Base-by-base conservation (phyloP, 768 basidiomycete genomes). In the Termitomyces titanicus region DNA sequence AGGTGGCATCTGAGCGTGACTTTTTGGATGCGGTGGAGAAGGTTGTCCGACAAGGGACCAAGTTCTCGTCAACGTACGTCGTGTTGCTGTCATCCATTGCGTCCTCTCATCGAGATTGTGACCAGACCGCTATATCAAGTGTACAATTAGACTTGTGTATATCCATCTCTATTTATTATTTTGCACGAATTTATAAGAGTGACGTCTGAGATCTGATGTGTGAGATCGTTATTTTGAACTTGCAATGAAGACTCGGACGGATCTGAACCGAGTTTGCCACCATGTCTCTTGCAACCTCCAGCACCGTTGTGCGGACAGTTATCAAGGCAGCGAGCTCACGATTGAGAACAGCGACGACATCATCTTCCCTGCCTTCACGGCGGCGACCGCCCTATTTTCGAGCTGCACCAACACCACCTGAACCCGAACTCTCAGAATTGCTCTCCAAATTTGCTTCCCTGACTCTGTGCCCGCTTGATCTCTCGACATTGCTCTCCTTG, bases 11-110 rank as follows among this genome's bases (percentile, higher is more conserved):
- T 5, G 97, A 99, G 68, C 88, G 93, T 52, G 97, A 99, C 72
- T 99, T 98, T 76, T 75, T 99, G 68, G 94, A 97, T 61, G 90
- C 94, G 11, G 96, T 99, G 2, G 97, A 99, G 78, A 98, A 98
- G 75, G 97, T 99, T 55, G 94, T 98, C 38, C 81, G 93, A 64
- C 94, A 98, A 74, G 95, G 95, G 25, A 94, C 91, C 64, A 98
- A 98, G 75, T 99, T 98, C 76, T 97, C 94, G 2, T 89, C 86
- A 81, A 98, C 97, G 84, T 93, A 79, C 56, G 91, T 84, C n/a
- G 37, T 43, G 45, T 40, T 27, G 8, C 15, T 38, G 8, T 42
- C n/a, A 54, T 18, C 18, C 3, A 5, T 10, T 49, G 34, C 38
- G 20, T 20, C 35, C 64, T 61, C 38, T 45, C 55, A 45, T 45